phyloP scores from a whole-genome alignment of 352 stramenopile species.

The Thalassiosira livingstoniorum region DNA sequence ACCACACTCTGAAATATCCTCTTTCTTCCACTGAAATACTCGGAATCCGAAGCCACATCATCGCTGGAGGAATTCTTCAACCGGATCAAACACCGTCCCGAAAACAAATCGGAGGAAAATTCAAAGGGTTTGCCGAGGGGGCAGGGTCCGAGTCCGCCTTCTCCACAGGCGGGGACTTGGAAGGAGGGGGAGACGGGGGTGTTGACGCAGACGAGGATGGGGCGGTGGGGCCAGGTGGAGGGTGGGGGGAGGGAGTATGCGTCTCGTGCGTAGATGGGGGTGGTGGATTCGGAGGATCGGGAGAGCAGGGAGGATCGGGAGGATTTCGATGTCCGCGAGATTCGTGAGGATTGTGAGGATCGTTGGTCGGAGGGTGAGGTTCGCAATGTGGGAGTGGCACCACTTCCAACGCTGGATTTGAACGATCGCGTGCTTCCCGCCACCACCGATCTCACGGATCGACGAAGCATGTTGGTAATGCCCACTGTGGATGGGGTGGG shows the following conservation, averaged over 20 bases:
- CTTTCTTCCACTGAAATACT: constrained; percentile 67
- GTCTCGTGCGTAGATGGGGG: constrained; percentile 25
- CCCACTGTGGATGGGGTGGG: too few relatives aligned
- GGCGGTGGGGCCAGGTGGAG: constrained; percentile 49
- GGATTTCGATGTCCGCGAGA: too few relatives aligned
- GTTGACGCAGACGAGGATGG: constrained; percentile 53
- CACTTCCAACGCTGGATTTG: constrained; percentile 20
- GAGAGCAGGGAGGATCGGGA: constrained; percentile 5
- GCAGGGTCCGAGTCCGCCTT: constrained; percentile 25
- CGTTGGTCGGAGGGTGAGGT: constrained; percentile 10
- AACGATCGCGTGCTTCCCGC: background rate
- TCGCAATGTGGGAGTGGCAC: too few relatives aligned
- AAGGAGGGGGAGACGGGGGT: constrained; percentile 31
- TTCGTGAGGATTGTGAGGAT: background rate
- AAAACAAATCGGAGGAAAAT: constrained; percentile 62
- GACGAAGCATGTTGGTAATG: too few relatives aligned
- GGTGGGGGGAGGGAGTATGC: constrained; percentile 39
- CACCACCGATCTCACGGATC: background rate
- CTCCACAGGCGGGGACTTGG: constrained; percentile 34
- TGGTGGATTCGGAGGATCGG: background rate
- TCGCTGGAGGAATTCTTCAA: constrained; percentile 46
- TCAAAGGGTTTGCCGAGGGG: constrained; percentile 61
- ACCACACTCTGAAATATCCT: constrained; percentile 67
- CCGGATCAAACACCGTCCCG: constrained; percentile 53
- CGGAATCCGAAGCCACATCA: constrained; percentile 32